Conservation (phyloP, 2,329 filamentous ascomycete species). For the Pestalotiopsis sp. region DNA sequence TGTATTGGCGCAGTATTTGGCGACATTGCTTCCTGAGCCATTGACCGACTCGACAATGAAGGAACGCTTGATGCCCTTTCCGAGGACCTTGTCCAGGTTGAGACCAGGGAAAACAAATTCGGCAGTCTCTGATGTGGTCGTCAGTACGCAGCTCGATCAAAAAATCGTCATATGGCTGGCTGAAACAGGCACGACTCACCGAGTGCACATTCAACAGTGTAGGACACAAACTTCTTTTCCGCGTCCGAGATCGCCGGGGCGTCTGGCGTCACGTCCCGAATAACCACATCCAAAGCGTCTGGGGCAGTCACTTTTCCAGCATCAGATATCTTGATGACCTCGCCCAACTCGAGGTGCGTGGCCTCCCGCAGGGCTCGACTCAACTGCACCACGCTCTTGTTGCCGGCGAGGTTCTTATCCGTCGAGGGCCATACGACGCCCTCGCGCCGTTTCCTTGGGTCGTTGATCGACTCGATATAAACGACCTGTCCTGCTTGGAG, state of each 20-base stretch:
- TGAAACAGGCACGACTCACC: slow-evolving; percentile 18
- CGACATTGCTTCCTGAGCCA: slow-evolving; percentile 44
- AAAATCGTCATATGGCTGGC: not conserved
- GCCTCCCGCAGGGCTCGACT: slow-evolving; percentile 74
- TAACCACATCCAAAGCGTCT: slow-evolving; percentile 58
- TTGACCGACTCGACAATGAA: slow-evolving; percentile 65
- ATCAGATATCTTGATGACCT: slow-evolving; percentile 64
- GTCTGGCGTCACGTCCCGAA: slow-evolving; percentile 59
- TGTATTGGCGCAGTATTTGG: slow-evolving; percentile 44
- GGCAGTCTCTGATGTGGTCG: slow-evolving; percentile 50
- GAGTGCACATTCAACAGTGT: slow-evolving; percentile 30
- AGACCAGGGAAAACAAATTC: slow-evolving; percentile 73
- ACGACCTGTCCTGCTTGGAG: slow-evolving; percentile 36
- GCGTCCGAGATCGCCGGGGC: slow-evolving; percentile 30
- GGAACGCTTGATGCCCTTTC: slow-evolving; percentile 58
- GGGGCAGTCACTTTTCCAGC: slow-evolving; percentile 49
- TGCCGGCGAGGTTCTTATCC: slow-evolving; percentile 60
- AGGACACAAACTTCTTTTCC: slow-evolving; percentile 33
- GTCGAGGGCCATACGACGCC: slow-evolving; percentile 54
- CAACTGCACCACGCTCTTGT: slow-evolving; percentile 69
- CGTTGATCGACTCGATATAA: slow-evolving; percentile 36
- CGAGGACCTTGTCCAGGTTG: slow-evolving; percentile 66
- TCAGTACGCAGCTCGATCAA: not conserved
- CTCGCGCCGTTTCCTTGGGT: slow-evolving; percentile 37
- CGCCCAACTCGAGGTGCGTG: slow-evolving; percentile 72